These are phyloP conservation scores for Solanum neorickii DNA, from an alignment of 257 asterid genomes.

Conservation along the genomic window DNA sequence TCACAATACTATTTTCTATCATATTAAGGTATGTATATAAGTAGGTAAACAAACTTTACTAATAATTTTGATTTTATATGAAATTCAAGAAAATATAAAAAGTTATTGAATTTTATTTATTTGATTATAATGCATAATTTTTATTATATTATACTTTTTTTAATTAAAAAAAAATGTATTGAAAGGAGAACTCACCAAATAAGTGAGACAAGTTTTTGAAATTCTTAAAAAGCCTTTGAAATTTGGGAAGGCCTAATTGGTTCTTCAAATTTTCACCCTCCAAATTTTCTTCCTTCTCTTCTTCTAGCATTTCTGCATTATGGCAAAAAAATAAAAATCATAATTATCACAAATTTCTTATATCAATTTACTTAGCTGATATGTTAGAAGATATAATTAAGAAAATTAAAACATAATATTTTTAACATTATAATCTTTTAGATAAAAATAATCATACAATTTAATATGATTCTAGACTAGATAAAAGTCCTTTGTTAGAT, in stretches of 20 bases:
- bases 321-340: background rate
- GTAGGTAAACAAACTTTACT: too few species aligned
- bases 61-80: too few species aligned
- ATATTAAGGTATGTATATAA: too few species aligned
- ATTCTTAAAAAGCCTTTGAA: slow-evolving; percentile 5
- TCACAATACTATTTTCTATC: too few species aligned
- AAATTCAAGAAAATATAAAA: too few species aligned
- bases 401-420: background rate
- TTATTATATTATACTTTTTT: background rate
- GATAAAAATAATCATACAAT: rapidly evolving
- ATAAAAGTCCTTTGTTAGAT: background rate
- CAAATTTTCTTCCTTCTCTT: slow-evolving; percentile 4
- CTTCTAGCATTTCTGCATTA: slow-evolving; percentile 4
- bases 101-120: too few species aligned
- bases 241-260: slow-evolving; percentile 8
- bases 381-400: background rate
- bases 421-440: background rate
- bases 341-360: background rate
- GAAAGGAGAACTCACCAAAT: slow-evolving; percentile 13
- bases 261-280: background rate
- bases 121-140: background rate
- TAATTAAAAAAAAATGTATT: too few species aligned
- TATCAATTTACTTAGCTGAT: background rate
- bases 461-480: rapidly evolving
- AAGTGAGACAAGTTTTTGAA: slow-evolving; percentile 14